These are phyloP conservation scores for Pseudohalonectria lignicola DNA, from an alignment of 2,329 filamentous ascomycete genomes.

Conservation along the genomic window DNA sequence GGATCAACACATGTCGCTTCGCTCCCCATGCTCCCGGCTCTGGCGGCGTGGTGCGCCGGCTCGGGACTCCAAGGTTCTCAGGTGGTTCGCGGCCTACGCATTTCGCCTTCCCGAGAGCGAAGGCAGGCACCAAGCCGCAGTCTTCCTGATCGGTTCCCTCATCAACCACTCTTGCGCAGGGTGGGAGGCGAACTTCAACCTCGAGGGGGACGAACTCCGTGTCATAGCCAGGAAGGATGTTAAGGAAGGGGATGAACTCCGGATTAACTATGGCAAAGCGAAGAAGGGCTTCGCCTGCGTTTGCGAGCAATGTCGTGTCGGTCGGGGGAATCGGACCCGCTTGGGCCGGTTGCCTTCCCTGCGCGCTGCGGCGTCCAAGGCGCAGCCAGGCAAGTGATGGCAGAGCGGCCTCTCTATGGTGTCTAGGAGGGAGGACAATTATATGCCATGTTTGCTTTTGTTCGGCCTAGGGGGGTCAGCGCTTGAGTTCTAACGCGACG, in stretches of 20 bases:
- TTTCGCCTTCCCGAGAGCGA: constrained; percentile 8
- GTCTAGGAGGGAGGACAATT: no score
- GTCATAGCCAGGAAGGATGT: constrained; percentile 17
- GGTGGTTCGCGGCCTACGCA: constrained; percentile 12
- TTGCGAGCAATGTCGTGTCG: constrained; percentile 16
- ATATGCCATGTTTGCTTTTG: no score
- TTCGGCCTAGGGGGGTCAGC: no score
- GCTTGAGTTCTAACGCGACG: no score
- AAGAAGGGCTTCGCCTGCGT: constrained; percentile 16
- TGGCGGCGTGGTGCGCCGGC: no score
- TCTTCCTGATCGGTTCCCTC: constrained; percentile 11
- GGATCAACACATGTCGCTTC: not conserved
- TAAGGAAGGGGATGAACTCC: constrained; percentile 19
- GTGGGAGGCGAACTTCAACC: constrained; percentile 15
- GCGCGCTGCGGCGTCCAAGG: no score
- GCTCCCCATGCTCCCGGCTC: no score
- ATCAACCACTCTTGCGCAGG: constrained; percentile 22
- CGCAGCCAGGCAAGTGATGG: no score
- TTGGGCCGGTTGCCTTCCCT: no score
- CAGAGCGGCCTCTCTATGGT: no score
- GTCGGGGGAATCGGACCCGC: no score
- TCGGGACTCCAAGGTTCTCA: constrained; percentile 5
- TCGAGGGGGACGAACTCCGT: constrained; percentile 10
- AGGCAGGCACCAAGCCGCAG: constrained; percentile 6
- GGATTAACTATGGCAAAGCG: constrained; percentile 22